These are phyloP conservation scores for Backusella westeae DNA, from an alignment of 192 early-diverging fungal species.

Conservation along the genomic window DNA sequence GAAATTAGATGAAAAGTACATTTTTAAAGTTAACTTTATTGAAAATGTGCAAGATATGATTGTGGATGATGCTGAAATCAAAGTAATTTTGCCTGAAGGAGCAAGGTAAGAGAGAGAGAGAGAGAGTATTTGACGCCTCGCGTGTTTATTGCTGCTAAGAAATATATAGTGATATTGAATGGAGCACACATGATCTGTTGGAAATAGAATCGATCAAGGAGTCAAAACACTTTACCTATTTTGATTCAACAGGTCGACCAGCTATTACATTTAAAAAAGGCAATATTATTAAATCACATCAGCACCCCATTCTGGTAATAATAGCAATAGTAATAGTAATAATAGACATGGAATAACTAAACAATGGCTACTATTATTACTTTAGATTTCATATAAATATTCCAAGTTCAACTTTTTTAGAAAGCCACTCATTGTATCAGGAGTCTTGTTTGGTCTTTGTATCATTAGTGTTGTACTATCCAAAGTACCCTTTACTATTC, in stretches of 20 bases:
- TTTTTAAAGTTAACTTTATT: slow-evolving; percentile 72
- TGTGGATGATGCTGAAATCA: slow-evolving; percentile 64
- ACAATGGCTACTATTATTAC: background rate
- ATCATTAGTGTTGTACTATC: slow-evolving; percentile 50
- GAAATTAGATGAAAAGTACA: slow-evolving; percentile 43
- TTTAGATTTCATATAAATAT: slow-evolving; percentile 55
- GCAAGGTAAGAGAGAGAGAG: slow-evolving; percentile 50
- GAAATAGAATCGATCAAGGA: slow-evolving; percentile 54
- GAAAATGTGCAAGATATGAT: slow-evolving; percentile 60
- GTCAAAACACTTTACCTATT: slow-evolving; percentile 67
- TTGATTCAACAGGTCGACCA: slow-evolving; percentile 89
- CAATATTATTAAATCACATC: slow-evolving; percentile 76
- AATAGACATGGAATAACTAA: background rate
- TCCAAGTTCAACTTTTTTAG: slow-evolving; percentile 42
- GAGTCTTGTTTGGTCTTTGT: slow-evolving; percentile 52
- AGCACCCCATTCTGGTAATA: slow-evolving; percentile 39
- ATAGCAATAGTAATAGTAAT: background rate
- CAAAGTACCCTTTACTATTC: slow-evolving; percentile 55
- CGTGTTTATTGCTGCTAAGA: background rate
- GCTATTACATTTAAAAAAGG: slow-evolving; percentile 62
- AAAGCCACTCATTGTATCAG: slow-evolving; percentile 60
- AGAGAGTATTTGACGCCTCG: background rate
- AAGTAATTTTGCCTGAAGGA: slow-evolving; percentile 89
- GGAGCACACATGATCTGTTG: slow-evolving; percentile 51
- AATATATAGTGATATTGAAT: slow-evolving; percentile 58